Evolutionary conservation across 257 asterid species (phyloP).

Genomic region (Vinca minor): DNA sequence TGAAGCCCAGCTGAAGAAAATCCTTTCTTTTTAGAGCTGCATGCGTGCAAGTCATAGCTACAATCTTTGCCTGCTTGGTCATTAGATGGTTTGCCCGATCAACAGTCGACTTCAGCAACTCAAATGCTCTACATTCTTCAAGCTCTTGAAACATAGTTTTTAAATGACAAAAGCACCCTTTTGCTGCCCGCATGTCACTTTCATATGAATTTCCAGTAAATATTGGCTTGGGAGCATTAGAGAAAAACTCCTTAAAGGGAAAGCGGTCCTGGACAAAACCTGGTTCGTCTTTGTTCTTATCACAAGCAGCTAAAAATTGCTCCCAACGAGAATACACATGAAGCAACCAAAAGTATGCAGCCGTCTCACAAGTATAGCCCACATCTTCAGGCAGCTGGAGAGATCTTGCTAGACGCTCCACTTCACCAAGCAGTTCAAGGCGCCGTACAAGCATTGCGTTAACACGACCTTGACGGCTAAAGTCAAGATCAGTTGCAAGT

Average conservation of each 20-base stretch:
- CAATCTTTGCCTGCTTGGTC: constrained; percentile 98
- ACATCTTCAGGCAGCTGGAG: constrained; percentile 93
- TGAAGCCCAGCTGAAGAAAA: constrained; percentile 83
- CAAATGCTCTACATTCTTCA: constrained; percentile 98
- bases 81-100: constrained; percentile 86
- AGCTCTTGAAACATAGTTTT: constrained; percentile 96
- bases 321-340: constrained; percentile 99
- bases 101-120: constrained; percentile 89
- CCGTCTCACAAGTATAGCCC: constrained; percentile 97
- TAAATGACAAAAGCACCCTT: constrained; percentile 90
- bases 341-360: constrained; percentile 95
- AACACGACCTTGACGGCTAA: constrained; percentile 98
- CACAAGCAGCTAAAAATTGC: constrained; percentile 70
- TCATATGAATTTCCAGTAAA: constrained; percentile 68
- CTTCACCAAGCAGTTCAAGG: constrained; percentile 88
- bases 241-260: constrained; percentile 89
- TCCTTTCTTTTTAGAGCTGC: constrained; percentile 98
- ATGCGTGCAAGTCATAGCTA: constrained; percentile 99
- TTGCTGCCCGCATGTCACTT: constrained; percentile 85
- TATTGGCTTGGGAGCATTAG: constrained; percentile 63
- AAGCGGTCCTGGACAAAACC: constrained; percentile 67
- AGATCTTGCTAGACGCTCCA: constrained; percentile 87
- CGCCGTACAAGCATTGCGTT: constrained; percentile 98
- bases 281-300: constrained; percentile 58
- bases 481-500: constrained; percentile 94